Base-by-base conservation (phyloP, 139 green algal species). In the Closterium sp. region DNA sequence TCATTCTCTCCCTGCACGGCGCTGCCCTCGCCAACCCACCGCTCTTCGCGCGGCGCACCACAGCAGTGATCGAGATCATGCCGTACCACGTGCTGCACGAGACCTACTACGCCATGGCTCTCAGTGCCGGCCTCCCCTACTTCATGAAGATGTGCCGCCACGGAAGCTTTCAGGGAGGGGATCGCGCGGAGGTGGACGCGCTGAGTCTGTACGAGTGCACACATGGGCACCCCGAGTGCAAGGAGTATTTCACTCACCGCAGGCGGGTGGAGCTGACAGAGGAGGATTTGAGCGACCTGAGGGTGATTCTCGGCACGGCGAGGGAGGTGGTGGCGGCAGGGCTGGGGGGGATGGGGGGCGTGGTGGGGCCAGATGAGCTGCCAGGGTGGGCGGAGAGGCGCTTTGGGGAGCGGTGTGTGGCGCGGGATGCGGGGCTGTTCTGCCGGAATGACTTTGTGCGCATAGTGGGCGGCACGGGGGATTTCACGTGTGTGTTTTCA, bases 1-100 rank as follows among this genome's bases (percentile, higher is more conserved):
- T 92, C 73, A 92, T 92, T 9, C 21, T 92, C 42, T 92, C 90
- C 28, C 32, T 92, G 73, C 90, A 92, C 45, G 90, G 90, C 84
- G 90, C 90, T 2, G 90, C 32, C 7, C 90, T 92, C 32, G 42
- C 34, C 42, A 92, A 92, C 86, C 90, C 90, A 29, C 50, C 24
- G 9, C 30, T 85, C 32, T 90, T 90, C 22, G 90, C 84, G 2
- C 70, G 90, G 24, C 70, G 32, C 32, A 28, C 45, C 28, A 90
- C 70, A 5, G 90, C 90, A 29, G 11, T 92, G 42, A 22, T 92
- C 7, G 90, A 92, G 73, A 29, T 92, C 27, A 24, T 85, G 34
- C 90, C 90, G 9, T 92, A 87, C 73, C 70, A 90, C 73, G 45
- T 90, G 70, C 31, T 90, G 27, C 90, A 92, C 86, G 19, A 31